These are phyloP conservation scores for Fistulinella staudtii DNA, from an alignment of 1,284 basidiomycete genomes.

Conservation along the genomic window DNA sequence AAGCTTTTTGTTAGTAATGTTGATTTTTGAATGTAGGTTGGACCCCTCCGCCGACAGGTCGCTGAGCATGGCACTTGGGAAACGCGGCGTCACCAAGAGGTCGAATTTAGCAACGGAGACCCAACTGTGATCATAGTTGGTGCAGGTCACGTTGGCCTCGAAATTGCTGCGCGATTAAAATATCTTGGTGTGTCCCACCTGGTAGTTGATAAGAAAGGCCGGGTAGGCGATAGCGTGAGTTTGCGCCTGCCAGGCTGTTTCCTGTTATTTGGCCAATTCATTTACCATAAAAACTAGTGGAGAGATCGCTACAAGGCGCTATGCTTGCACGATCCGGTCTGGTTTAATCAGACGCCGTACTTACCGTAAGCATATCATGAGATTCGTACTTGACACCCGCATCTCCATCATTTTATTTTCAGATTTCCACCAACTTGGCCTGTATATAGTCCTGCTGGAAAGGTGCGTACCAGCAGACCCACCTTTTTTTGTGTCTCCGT, in stretches of 20 bases:
- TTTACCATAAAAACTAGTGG: too few relatives aligned
- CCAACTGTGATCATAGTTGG: slow-evolving; percentile 34
- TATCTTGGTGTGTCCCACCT: slow-evolving; percentile 34
- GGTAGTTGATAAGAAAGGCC: slow-evolving; percentile 34
- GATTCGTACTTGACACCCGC: background rate
- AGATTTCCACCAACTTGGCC: slow-evolving; percentile 41
- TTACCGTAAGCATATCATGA: slow-evolving; percentile 19
- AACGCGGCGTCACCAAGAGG: slow-evolving; percentile 23
- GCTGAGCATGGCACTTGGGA: slow-evolving; percentile 30
- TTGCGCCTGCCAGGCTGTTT: too few relatives aligned
- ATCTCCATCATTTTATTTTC: background rate
- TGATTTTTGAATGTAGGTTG: slow-evolving; percentile 16
- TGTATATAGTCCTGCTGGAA: slow-evolving; percentile 34
- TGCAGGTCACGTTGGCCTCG: slow-evolving; percentile 38
- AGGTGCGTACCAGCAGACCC: slow-evolving; percentile 25
- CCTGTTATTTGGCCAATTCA: too few relatives aligned
- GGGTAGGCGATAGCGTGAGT: slow-evolving; percentile 34
- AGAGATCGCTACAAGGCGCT: slow-evolving; percentile 35
- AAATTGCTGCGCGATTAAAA: slow-evolving; percentile 35
- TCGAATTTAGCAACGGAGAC: slow-evolving; percentile 23
- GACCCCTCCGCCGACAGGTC: slow-evolving; percentile 16
- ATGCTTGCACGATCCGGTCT: slow-evolving; percentile 27
- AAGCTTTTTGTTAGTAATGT: background rate
- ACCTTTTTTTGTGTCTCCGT: background rate
- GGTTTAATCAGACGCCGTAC: slow-evolving; percentile 29